Evolutionary conservation across 805 yeast genomes (phyloP).

Genomic region (Aciculoconidium aculeatum): DNA sequence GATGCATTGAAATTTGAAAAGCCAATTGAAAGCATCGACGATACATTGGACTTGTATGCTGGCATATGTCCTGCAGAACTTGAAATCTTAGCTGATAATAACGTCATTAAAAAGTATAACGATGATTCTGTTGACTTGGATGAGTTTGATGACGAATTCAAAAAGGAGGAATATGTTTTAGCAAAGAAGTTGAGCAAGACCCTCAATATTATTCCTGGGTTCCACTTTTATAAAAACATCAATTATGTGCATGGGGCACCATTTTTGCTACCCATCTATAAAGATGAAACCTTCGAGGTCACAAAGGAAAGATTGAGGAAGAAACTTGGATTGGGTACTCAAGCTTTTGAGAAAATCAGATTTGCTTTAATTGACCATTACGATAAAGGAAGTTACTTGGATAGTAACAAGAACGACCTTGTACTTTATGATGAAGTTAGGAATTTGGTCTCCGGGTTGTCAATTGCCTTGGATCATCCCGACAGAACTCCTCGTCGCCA

Average conservation of each 20-base stretch:
- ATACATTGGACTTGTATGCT: slow-evolving; percentile 31
- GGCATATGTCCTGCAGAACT: slow-evolving; percentile 41
- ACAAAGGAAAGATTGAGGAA: slow-evolving; percentile 64
- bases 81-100: slow-evolving; percentile 30
- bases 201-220: slow-evolving; percentile 52
- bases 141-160: slow-evolving; percentile 21
- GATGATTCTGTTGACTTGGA: slow-evolving; percentile 15
- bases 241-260: slow-evolving; percentile 76
- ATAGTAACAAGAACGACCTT: slow-evolving; percentile 45
- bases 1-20: slow-evolving; percentile 34
- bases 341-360: slow-evolving; percentile 71
- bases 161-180: slow-evolving; percentile 17
- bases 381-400: slow-evolving; percentile 40
- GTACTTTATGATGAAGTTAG: slow-evolving; percentile 51
- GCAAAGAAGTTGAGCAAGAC: slow-evolving; percentile 20
- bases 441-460: slow-evolving; percentile 36
- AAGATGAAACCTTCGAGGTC: slow-evolving; percentile 57
- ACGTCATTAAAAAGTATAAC: slow-evolving; percentile 23
- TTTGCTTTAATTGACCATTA: slow-evolving; percentile 48
- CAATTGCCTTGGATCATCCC: slow-evolving; percentile 80
- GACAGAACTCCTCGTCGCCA: slow-evolving; percentile 57
- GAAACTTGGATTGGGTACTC: slow-evolving; percentile 69
- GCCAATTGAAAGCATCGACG: slow-evolving; percentile 28
- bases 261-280: slow-evolving; percentile 65
- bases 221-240: slow-evolving; percentile 72